Percentiles rank a stretch among this genome's conserved stretches.
These are phyloP conservation scores for Mortierella polycephala DNA, from an alignment of 371 early-diverging fungal genomes.

Conservation along the genomic window DNA sequence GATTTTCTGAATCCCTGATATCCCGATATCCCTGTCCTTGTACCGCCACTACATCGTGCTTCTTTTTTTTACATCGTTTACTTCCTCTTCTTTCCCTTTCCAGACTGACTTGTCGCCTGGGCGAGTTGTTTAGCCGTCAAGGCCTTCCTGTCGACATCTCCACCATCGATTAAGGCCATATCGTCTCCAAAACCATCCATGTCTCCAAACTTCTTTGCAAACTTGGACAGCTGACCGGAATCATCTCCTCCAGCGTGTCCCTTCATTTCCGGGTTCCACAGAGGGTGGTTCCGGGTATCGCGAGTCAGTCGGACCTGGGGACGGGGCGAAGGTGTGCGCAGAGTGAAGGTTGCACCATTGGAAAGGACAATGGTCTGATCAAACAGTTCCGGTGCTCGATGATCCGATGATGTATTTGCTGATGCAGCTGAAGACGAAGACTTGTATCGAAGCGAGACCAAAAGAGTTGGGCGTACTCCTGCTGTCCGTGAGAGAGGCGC, in stretches of 20 bases:
- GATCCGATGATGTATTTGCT: background rate
- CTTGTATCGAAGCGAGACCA: slow-evolving; percentile 23
- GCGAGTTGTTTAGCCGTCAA: slow-evolving; percentile 51
- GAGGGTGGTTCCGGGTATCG: slow-evolving; percentile 91
- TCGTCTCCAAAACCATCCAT: slow-evolving; percentile 58
- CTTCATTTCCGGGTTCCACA: slow-evolving; percentile 86
- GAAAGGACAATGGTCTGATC: slow-evolving; percentile 87
- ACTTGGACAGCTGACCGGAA: slow-evolving; percentile 79
- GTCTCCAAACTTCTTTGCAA: slow-evolving; percentile 80
- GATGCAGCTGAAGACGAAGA: slow-evolving; percentile 20
- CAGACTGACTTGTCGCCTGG: slow-evolving; percentile 28
- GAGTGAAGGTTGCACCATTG: slow-evolving; percentile 87
- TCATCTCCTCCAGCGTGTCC: slow-evolving; percentile 66
- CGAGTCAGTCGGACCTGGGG: slow-evolving; percentile 85
- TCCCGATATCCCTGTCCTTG: no score
- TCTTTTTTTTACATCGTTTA: slow-evolving; percentile 6
- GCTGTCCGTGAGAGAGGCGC: slow-evolving; percentile 15
- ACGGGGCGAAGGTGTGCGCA: slow-evolving; percentile 90
- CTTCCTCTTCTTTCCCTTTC: slow-evolving; percentile 46
- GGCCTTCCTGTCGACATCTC: slow-evolving; percentile 47
- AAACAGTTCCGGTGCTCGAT: slow-evolving; percentile 73
- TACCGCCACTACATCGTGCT: background rate
- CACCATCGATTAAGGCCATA: slow-evolving; percentile 47
- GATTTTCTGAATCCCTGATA: no score
- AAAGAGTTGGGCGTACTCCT: slow-evolving; percentile 3